Evolutionary conservation across 768 basidiomycete species (phyloP).

Genomic region (Kwoniella heveanensis): DNA sequence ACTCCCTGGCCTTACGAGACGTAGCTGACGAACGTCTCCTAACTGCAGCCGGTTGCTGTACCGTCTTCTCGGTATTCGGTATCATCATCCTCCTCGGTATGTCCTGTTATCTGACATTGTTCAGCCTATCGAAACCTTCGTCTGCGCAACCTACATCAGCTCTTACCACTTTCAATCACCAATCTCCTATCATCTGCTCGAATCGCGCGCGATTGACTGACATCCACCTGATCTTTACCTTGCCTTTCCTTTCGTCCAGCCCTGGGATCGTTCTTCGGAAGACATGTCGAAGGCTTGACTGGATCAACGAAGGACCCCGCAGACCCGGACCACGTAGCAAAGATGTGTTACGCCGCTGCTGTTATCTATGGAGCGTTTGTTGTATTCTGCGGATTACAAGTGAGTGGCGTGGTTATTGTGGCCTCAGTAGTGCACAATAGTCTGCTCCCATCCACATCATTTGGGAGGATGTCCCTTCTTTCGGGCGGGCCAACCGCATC

Average conservation of each 20-base stretch:
- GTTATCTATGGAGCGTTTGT: slow-evolving; percentile 56
- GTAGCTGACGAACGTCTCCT: slow-evolving; percentile 16
- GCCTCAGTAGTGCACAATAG: too few species aligned
- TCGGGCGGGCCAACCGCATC: too few species aligned
- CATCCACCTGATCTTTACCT: too few species aligned
- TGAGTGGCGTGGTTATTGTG: slow-evolving; percentile 37
- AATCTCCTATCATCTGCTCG: too few species aligned
- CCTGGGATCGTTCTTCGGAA: slow-evolving; percentile 52
- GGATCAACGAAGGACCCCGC: slow-evolving; percentile 55
- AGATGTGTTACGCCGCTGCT: slow-evolving; percentile 56
- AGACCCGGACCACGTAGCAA: slow-evolving; percentile 56
- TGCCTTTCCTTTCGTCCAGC: too few species aligned
- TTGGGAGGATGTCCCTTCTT: too few species aligned
- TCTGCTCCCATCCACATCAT: too few species aligned
- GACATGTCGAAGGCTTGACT: slow-evolving; percentile 56
- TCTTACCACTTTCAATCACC: too few species aligned
- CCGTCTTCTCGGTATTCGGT: slow-evolving; percentile 55
- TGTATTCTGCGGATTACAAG: slow-evolving; percentile 57
- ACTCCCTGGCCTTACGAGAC: background rate
- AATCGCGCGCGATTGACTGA: too few species aligned
- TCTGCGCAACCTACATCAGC: too few species aligned
- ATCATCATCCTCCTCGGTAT: slow-evolving; percentile 54
- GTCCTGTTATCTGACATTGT: too few species aligned
- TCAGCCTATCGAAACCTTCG: too few species aligned
- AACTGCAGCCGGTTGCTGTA: slow-evolving; percentile 52